Base-by-base conservation (phyloP, 495 filamentous ascomycete species). In the Evansstolkia leycettana region DNA sequence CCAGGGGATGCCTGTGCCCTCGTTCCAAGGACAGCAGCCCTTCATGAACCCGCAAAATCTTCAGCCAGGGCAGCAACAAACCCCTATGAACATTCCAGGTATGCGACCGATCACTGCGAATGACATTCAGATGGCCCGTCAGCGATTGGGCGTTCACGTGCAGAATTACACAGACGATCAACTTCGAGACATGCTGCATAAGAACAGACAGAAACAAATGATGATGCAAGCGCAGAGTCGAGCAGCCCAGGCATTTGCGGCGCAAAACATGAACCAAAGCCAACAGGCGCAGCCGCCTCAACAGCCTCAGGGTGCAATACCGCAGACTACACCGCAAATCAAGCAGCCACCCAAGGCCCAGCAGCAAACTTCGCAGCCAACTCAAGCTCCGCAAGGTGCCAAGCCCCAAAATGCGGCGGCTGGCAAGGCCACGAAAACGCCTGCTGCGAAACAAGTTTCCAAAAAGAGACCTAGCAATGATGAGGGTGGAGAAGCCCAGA, bases 381-480 rank as follows among this genome's bases (percentile, higher is more conserved):
- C 34, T 8, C 42, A 47, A 12, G 51, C 47, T 28, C 34, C 36
- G n/a, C 33, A 34, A 10, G 38, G 40, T 18, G 17, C 44, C 24
- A 54, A 56, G 40, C 29, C 45, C 9, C 47, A 23, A 23, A 9
- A 9, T 23, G 20, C 34, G 37, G 15, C 40, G 13, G 16, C 45
- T 30, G 46, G 33, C 1, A 64, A 62, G 33, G 38, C 26, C 11
- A 38, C 42, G 2, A 64, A 58, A 31, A 48, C 34, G 3, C 19
- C 51, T 36, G 14, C 50, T 33, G 36, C 40, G 7, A 57, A 69
- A 52, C 45, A 54, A 45, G 19, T 47, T 60, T 24, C 51, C 19
- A 67, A 64, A 43, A 84, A 83, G 54, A 71, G 78, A 35, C 48
- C 71, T 6, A 70, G 59, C 37, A 67, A 65, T 27, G 82, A 86